Base-by-base conservation (phyloP, 768 basidiomycete genomes). In the Mycena pura region DNA sequence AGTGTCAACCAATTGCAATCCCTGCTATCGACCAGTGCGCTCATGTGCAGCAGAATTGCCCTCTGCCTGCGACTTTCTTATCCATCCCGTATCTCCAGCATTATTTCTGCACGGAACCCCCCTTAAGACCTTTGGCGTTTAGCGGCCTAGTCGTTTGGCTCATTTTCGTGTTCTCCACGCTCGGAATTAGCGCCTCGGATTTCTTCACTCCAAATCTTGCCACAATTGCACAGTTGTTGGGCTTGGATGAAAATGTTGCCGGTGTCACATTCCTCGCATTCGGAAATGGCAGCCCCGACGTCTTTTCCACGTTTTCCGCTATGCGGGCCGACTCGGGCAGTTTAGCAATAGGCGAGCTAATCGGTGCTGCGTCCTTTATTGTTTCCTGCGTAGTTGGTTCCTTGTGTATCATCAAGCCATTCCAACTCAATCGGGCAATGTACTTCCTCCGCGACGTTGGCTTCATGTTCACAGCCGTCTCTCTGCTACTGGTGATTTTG, bases 161-260 rank as follows among this genome's bases (percentile, higher is more conserved):
- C 17, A 66, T 87, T 25, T 97, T 98, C 80, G 87, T 99, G 53
- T 99, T 99, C 79, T 95, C 95, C 21, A 96, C 92, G 32, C 89
- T 98, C 32, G 95, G 95, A 5, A 97, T 97, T 72, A 90, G 89
- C 64, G 95, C 96, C 6, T 92, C 95, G 17, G 96, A 99, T 76
- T 98, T 98, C 78, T 99, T 99, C 82, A 95, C 92, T 50, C 96
- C 96, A 1, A 99, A 99, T 73, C 84, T 99, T 17, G 91, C 92
- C 0, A 93, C 96, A 1, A 90, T 98, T 29, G 88, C 96, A 0
- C 84, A 89, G 48, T 77, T 92, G 4, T 84, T 99, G 5, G 92
- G 95, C 0, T 76, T 99, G 38, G 92, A 92, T 68, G 95, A 99
- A 72, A 92, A 93, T 54, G 88, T 98, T 15, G 95, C 97, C 0